phyloP scores from a whole-genome alignment of 495 filamentous ascomycete genomes.

The Aspergillus sclerotioniger region DNA sequence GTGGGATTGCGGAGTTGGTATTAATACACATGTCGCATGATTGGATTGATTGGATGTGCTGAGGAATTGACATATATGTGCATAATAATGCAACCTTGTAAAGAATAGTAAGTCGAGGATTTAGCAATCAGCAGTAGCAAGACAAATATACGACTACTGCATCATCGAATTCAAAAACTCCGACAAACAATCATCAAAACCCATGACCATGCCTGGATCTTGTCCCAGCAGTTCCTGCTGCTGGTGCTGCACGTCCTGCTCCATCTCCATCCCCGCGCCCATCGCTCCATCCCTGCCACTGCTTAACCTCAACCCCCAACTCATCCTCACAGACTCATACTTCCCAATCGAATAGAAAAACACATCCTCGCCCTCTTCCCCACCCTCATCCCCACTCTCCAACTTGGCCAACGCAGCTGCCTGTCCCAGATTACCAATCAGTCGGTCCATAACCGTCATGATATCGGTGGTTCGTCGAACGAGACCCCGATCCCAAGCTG shows the following conservation, averaged over 20 bases:
- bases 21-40: too few species aligned
- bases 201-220: not conserved
- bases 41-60: too few species aligned
- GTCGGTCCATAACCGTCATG: not conserved
- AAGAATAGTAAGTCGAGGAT: too few species aligned
- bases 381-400: not conserved
- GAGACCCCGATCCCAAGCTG: not conserved
- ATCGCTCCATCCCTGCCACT: not conserved
- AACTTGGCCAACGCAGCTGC: not conserved
- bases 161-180: constrained; percentile 4
- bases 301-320: not conserved
- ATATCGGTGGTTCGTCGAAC: not conserved
- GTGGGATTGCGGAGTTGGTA: too few species aligned
- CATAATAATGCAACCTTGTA: too few species aligned
- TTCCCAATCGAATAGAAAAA: constrained; percentile 3
- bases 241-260: not conserved
- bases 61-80: too few species aligned
- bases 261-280: not conserved
- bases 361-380: not conserved
- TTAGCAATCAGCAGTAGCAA: too few species aligned
- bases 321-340: constrained; percentile 1
- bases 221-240: not conserved
- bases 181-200: not conserved
- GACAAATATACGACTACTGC: too few species aligned
- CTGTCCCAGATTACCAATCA: constrained; percentile 5